Conservation (phyloP, 2,329 filamentous ascomycete genomes). For the Nannizzia gypsea region DNA sequence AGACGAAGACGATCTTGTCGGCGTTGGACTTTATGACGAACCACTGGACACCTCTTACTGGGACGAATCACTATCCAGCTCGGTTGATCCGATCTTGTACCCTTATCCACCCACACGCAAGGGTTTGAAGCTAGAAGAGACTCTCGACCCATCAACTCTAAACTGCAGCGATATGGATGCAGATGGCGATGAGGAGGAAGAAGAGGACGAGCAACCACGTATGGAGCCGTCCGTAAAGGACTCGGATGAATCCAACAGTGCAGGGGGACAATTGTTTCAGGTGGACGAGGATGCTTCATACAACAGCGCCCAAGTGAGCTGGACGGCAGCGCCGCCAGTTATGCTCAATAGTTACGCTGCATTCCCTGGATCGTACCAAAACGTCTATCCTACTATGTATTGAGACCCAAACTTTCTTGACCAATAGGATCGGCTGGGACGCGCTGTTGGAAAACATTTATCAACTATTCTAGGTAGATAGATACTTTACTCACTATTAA, state of each 20-base stretch:
- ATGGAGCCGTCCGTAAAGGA: not conserved
- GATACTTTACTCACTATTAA: not conserved
- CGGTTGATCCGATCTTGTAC: conserved; percentile 23
- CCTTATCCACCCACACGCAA: conserved; percentile 51
- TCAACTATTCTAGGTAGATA: not conserved
- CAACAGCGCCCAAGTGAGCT: not conserved
- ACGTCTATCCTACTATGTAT: not conserved
- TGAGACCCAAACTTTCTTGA: not conserved
- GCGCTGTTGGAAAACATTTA: not conserved
- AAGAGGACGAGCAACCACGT: conserved; percentile 30
- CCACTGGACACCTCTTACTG: conserved; percentile 46
- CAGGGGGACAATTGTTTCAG: not conserved
- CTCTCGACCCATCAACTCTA: conserved; percentile 55
- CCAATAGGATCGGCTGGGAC: not conserved
- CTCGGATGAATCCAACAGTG: not conserved
- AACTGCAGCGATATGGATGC: conserved; percentile 37
- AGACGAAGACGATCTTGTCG: conserved; percentile 61
- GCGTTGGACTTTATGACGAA: conserved; percentile 68
- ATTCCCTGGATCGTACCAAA: not conserved
- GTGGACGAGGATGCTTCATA: not conserved
- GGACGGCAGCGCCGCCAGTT: not conserved
- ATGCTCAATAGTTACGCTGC: not conserved
- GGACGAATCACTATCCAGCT: conserved; percentile 36
- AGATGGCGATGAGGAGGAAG: conserved; percentile 47
- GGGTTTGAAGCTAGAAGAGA: conserved; percentile 69